Percentiles rank a stretch among this genome's conserved stretches.
Evolutionary conservation across 1,284 basidiomycete genomes (phyloP).

Genomic region (Ganoderma leucocontextum): DNA sequence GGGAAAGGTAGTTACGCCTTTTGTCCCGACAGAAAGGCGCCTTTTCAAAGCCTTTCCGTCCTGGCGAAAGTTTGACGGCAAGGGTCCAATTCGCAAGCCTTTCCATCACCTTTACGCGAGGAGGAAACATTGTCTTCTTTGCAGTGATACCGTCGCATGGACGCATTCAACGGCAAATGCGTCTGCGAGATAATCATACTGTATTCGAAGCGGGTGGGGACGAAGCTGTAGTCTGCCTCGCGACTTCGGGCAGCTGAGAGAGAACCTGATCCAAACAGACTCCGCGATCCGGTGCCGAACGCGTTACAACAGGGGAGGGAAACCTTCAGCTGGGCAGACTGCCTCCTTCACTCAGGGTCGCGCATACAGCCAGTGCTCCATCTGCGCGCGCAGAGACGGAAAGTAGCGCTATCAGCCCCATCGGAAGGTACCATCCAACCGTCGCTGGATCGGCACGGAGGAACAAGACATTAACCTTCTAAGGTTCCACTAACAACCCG

Average conservation of each 20-base stretch:
- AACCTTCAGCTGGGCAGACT: background rate
- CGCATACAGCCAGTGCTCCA: background rate
- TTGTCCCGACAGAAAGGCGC: too few relatives aligned
- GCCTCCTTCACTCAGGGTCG: background rate
- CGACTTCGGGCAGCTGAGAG: background rate
- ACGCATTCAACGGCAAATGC: too few relatives aligned
- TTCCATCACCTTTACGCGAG: too few relatives aligned
- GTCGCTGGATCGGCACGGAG: slow-evolving; percentile 7
- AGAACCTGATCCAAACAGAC: background rate
- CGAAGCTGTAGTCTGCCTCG: background rate
- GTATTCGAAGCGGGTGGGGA: background rate
- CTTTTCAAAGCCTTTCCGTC: too few relatives aligned
- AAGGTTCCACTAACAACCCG: slow-evolving; percentile 5
- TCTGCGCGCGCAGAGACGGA: background rate
- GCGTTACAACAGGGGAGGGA: background rate
- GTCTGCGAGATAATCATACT: too few relatives aligned
- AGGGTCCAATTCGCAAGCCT: too few relatives aligned
- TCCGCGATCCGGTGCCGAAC: background rate
- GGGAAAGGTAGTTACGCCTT: too few relatives aligned
- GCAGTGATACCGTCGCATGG: too few relatives aligned
- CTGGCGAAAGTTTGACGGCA: too few relatives aligned
- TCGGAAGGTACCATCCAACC: slow-evolving; percentile 5
- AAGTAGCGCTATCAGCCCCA: slow-evolving; percentile 4
- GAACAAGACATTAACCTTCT: slow-evolving; percentile 25
- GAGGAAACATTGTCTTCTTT: too few relatives aligned